Conservation (phyloP, 2,329 filamentous ascomycete genomes). For the Zymoseptoria brevis region DNA sequence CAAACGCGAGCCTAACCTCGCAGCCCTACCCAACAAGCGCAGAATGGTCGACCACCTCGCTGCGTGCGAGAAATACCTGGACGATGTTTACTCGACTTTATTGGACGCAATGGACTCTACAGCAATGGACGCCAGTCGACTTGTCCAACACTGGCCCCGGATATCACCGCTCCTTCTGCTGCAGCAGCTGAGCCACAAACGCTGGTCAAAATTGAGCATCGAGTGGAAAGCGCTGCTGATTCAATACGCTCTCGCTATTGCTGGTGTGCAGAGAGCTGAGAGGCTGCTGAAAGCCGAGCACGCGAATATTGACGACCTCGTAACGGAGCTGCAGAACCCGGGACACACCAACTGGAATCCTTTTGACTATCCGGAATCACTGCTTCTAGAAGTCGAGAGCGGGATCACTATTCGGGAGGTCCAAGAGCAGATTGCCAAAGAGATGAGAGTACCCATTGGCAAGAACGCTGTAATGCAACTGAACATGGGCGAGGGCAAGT, state of each 20-base stretch:
- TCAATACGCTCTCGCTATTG: constrained; percentile 37
- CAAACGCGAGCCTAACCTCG: neutral
- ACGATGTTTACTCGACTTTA: neutral
- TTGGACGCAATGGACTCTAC: neutral
- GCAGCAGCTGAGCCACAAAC: neutral
- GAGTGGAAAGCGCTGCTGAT: constrained; percentile 29
- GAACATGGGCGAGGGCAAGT: constrained; percentile 66
- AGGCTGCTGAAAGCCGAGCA: constrained; percentile 31
- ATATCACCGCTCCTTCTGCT: constrained; percentile 1
- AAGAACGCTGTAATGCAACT: constrained; percentile 54
- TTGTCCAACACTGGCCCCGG: neutral
- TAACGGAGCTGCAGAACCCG: constrained; percentile 40
- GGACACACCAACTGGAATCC: constrained; percentile 53
- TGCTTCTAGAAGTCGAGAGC: constrained; percentile 59
- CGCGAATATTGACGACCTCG: constrained; percentile 14
- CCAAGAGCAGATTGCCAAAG: constrained; percentile 54
- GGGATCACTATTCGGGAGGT: constrained; percentile 54
- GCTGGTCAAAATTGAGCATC: neutral
- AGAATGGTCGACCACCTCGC: neutral
- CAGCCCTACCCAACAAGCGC: neutral
- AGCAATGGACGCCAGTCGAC: neutral
- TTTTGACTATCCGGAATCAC: constrained; percentile 49
- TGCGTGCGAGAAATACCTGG: neutral
- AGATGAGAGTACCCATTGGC: constrained; percentile 46
- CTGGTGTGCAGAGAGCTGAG: constrained; percentile 38